Conservation (phyloP, 129 eudicot species). For the Escallonia rubra region DNA sequence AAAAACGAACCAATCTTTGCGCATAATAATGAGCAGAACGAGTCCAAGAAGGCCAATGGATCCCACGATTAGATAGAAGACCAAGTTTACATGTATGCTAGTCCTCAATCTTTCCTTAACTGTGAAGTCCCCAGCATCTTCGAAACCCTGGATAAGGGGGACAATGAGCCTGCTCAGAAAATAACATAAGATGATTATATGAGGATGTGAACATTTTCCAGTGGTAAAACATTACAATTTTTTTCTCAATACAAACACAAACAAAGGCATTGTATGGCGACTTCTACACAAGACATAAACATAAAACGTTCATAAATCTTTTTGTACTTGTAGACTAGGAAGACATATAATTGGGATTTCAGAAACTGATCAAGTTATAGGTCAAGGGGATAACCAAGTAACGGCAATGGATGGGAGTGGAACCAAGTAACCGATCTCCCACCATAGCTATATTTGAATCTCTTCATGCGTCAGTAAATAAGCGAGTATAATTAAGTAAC, state of each 20-base stretch:
- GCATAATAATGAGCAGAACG: conserved; percentile 62
- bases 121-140: conserved; percentile 98
- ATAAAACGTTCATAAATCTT: too few relatives aligned
- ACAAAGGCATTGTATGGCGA: too few relatives aligned
- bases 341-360: background rate
- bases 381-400: background rate
- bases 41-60: conserved; percentile 83
- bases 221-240: background rate
- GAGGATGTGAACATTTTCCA: conserved; percentile 6
- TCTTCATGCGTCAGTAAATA: too few relatives aligned
- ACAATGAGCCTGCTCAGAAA: conserved; percentile 78
- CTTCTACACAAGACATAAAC: too few relatives aligned
- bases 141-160: conserved; percentile 96
- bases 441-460: background rate
- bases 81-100: conserved; percentile 79
- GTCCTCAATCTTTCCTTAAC: conserved; percentile 79
- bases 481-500: too few relatives aligned
- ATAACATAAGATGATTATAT: conserved; percentile 20
- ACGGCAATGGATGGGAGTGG: background rate
- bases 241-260: too few relatives aligned
- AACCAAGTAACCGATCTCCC: background rate
- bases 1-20: conserved; percentile 48
- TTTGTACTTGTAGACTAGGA: too few relatives aligned
- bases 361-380: background rate
- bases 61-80: conserved; percentile 85